Evolutionary conservation across 208 protist species (phyloP).

Genomic region (Trypanosoma scelopori): DNA sequence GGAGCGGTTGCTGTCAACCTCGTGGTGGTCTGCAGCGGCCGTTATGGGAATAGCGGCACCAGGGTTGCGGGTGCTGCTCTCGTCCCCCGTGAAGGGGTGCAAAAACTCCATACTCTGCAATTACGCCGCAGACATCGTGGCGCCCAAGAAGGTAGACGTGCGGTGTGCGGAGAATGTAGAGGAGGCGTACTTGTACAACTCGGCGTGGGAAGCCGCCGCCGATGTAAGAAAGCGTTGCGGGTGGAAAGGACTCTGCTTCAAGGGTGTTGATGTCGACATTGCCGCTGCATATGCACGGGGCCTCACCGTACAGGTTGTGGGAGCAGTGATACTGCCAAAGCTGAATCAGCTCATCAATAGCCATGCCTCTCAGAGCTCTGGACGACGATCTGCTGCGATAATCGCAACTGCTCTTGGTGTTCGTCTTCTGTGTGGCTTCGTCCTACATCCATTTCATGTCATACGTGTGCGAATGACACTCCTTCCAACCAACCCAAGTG

Average conservation of each 20-base stretch:
- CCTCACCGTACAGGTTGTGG: conserved; percentile 26
- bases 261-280: conserved; percentile 44
- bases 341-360: conserved; percentile 7
- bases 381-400: conserved; percentile 20
- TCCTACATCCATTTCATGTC: conserved; percentile 42
- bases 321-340: conserved; percentile 10
- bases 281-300: conserved; percentile 14
- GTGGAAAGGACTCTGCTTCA: conserved; percentile 25
- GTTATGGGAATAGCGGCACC: conserved; percentile 10
- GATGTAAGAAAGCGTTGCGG: conserved; percentile 10
- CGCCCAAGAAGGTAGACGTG: not conserved
- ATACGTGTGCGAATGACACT: conserved; percentile 42
- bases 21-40: not conserved
- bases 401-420: conserved; percentile 24
- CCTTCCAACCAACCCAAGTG: conserved; percentile 4
- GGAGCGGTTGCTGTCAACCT: conserved; percentile 1
- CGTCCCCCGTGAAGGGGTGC: conserved; percentile 12
- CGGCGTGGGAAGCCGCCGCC: conserved; percentile 9
- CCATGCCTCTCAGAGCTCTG: conserved; percentile 27
- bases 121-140: conserved; percentile 23
- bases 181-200: conserved; percentile 18
- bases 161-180: conserved; percentile 4
- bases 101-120: conserved; percentile 18
- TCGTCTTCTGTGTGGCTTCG: conserved; percentile 19
- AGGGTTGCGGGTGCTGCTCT: conserved; percentile 11